Evolutionary conservation across 164 flowering plant species (phyloP).

Genomic region (Umbellularia californica): DNA sequence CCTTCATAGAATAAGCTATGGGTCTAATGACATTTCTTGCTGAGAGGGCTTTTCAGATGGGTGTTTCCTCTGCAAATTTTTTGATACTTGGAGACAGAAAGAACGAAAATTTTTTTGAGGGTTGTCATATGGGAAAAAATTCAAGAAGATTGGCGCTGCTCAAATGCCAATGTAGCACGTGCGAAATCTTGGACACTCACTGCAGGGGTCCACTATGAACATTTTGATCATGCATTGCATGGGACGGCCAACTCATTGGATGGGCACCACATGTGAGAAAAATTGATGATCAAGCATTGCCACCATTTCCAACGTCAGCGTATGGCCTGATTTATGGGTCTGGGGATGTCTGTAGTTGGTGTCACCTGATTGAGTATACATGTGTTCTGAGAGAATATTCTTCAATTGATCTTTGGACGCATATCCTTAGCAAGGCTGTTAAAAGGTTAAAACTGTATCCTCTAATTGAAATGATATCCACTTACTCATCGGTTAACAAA

Average conservation of each 20-base stretch:
- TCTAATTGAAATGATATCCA: background rate
- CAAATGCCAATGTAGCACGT: too few species aligned
- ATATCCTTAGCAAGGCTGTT: background rate
- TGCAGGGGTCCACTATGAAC: background rate
- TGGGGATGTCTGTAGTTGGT: too few species aligned
- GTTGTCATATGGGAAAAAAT: background rate
- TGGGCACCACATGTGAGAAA: background rate
- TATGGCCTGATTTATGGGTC: too few species aligned
- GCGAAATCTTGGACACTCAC: too few species aligned
- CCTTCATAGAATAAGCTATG: conserved; percentile 82
- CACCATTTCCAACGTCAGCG: background rate
- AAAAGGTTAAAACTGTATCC: background rate
- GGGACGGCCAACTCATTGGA: background rate
- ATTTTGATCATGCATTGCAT: too few species aligned
- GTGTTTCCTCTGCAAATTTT: background rate
- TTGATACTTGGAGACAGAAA: background rate
- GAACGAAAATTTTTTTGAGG: background rate
- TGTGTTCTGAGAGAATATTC: background rate
- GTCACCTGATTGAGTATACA: too few species aligned
- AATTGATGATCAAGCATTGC: background rate
- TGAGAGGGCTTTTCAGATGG: conserved; percentile 3
- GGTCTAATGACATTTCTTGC: conserved; percentile 64
- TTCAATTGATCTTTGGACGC: background rate
- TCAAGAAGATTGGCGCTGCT: background rate
- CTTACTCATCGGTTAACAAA: background rate